Evolutionary conservation across 441 rosid genomes (phyloP), one percentile per base, ranked within the genome.

Genomic region (Gossypium schwendimanii): DNA sequence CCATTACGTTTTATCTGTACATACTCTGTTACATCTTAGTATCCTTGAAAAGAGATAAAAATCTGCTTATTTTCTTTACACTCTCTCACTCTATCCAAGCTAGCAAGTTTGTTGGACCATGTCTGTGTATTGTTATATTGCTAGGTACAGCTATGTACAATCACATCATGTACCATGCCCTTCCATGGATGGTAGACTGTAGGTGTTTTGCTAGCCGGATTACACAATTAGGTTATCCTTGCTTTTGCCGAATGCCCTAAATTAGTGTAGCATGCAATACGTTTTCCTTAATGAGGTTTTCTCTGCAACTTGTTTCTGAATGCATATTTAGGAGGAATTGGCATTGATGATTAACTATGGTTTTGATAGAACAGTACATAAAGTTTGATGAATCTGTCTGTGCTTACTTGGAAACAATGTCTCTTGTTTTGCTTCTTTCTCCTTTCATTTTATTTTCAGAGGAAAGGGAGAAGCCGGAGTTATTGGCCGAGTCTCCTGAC

Each of bases 391-490:
- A 23, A 65, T 45, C 1, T 45, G 21, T 24, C 12, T 45, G 36
- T 14, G 33, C 70, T 65, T 65, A 47, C 36, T 45, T 45, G 1
- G 11, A 45, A 14, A 23, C 3, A 24, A 11, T 2, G 11, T 62
- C 6, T 14, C 70, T 45, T 23, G 21, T 14, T 65, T 47, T 65
- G 21, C 36, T 14, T 17, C 66, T 57, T 55, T 70, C 64, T 53
- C 63, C 20, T 14, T 9, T 65, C 45, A 26, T 26, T 76, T 73
- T 70, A 47, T 74, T 80, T 60, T 50, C 82, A 95, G 99, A 92
- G 93, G 99, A 95, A 81, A 90, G 94, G 77, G 96, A 92, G 88
- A 83, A 84, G 81, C 99, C 99, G 23, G 98, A 95, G 83, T 73
- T 92, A 81, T 84, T 95, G 80, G 96, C 98, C 7, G 96, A 91